These are phyloP conservation scores for Candida nemodendra DNA, from an alignment of 805 yeast genomes.

Conservation along the genomic window DNA sequence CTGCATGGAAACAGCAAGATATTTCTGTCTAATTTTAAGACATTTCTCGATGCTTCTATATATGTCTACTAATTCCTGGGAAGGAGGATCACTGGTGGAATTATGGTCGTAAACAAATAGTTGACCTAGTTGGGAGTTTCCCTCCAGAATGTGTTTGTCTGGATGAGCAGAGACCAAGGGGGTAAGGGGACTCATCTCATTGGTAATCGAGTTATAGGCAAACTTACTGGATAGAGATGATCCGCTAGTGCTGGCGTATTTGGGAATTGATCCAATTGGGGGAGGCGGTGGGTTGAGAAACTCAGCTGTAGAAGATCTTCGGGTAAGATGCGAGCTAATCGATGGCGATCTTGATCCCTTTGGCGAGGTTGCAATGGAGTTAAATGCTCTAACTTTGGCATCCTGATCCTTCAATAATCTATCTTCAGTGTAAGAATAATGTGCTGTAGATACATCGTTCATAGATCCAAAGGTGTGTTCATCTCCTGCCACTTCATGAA, in stretches of 20 bases:
- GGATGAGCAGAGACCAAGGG: slow-evolving; percentile 2
- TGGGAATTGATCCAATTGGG: slow-evolving; percentile 27
- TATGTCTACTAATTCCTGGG: slow-evolving; percentile 64
- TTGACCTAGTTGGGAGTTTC: slow-evolving; percentile 43
- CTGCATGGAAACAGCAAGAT: slow-evolving; percentile 71
- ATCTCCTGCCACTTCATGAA: slow-evolving; percentile 10
- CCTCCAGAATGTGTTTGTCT: slow-evolving; percentile 10
- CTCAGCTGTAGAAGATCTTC: slow-evolving; percentile 37
- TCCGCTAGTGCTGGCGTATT: slow-evolving; percentile 6
- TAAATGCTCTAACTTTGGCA: slow-evolving; percentile 61
- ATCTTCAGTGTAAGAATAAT: slow-evolving; percentile 66
- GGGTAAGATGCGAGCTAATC: slow-evolving; percentile 16
- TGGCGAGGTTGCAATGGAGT: slow-evolving; percentile 39
- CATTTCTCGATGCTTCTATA: slow-evolving; percentile 64
- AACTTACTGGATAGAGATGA: slow-evolving; percentile 18
- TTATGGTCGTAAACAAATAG: slow-evolving; percentile 49
- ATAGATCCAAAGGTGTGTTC: slow-evolving; percentile 7
- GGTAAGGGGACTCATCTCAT: slow-evolving; percentile 22
- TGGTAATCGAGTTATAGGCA: slow-evolving; percentile 30
- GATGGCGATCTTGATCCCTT: slow-evolving; percentile 29
- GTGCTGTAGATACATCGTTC: slow-evolving; percentile 36
- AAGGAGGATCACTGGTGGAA: slow-evolving; percentile 54
- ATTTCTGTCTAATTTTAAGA: slow-evolving; percentile 71
- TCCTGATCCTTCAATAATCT: slow-evolving; percentile 62
- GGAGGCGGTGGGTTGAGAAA: slow-evolving; percentile 40